Percentiles rank a stretch among this genome's conserved stretches.
Evolutionary conservation across 2,329 filamentous ascomycete genomes (phyloP).

Genomic region (Venturia asperata): DNA sequence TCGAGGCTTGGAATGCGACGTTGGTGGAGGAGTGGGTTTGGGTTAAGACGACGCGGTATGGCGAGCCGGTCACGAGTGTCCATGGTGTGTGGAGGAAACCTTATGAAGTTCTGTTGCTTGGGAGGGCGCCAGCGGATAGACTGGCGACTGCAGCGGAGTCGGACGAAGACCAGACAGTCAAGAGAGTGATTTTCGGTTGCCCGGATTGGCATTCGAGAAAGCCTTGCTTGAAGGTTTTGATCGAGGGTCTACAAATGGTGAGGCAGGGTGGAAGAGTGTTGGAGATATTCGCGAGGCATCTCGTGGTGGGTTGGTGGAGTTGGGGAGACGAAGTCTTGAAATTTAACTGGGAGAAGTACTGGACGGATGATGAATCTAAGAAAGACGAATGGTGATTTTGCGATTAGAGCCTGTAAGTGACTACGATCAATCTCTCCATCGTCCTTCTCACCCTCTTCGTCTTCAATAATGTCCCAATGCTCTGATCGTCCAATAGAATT

Average conservation of each 20-base stretch:
- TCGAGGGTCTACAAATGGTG: constrained; percentile 48
- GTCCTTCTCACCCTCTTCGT: no score
- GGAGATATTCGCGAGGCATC: constrained; percentile 70
- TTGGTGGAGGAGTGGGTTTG: constrained; percentile 66
- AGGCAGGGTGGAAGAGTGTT: constrained; percentile 46
- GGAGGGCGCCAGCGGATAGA: constrained; percentile 29
- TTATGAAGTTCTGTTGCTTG: constrained; percentile 67
- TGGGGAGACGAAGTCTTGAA: constrained; percentile 70
- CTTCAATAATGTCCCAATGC: no score
- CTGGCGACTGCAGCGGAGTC: constrained; percentile 24
- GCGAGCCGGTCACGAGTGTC: constrained; percentile 57
- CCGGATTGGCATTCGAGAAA: constrained; percentile 75
- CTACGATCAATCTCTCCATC: no score
- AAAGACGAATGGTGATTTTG: not conserved
- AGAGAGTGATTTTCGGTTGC: constrained; percentile 59
- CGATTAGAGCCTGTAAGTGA: no score
- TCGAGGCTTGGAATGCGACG: constrained; percentile 60
- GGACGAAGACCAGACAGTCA: constrained; percentile 27
- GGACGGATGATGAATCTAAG: not conserved
- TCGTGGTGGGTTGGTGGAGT: constrained; percentile 69
- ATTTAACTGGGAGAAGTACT: constrained; percentile 54
- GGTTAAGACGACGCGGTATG: constrained; percentile 62
- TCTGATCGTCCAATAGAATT: no score
- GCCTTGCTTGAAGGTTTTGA: constrained; percentile 58
- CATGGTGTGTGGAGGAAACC: constrained; percentile 63